Evolutionary conservation across 2,329 filamentous ascomycete genomes (phyloP).

Genomic region (Hypocrella siamensis): DNA sequence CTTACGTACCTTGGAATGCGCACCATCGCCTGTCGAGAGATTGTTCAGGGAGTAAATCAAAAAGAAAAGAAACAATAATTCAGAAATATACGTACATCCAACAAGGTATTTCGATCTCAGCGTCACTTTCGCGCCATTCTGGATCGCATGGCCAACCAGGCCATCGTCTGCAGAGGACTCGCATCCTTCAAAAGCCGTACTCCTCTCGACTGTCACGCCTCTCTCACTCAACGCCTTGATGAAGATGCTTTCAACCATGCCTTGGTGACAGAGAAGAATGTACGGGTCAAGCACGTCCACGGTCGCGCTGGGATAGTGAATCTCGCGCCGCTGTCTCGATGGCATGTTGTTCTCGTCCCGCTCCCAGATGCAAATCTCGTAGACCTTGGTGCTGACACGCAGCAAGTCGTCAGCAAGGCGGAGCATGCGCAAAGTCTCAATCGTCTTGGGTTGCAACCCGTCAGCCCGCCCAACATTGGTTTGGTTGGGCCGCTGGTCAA

Average conservation of each 20-base stretch:
- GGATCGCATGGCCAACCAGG: too few relatives aligned
- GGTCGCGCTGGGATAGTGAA: background rate
- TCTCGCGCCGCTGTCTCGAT: background rate
- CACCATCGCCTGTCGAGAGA: too few relatives aligned
- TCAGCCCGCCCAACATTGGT: background rate
- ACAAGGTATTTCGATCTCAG: constrained; percentile 1
- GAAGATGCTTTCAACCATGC: background rate
- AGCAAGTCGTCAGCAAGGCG: background rate
- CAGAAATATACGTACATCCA: too few relatives aligned
- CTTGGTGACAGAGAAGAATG: background rate
- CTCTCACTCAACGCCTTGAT: background rate
- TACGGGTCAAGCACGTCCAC: background rate
- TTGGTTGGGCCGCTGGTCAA: background rate
- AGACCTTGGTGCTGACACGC: background rate
- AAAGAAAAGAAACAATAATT: too few relatives aligned
- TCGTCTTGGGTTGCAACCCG: background rate
- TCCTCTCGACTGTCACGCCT: background rate
- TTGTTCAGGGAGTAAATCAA: too few relatives aligned
- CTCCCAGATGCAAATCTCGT: background rate
- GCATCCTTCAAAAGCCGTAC: background rate
- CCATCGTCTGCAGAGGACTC: too few relatives aligned
- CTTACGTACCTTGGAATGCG: background rate
- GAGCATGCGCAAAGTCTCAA: background rate
- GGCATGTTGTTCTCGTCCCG: background rate
- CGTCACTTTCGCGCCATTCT: too few relatives aligned